phyloP scores from a whole-genome alignment of 1,139 yeast species.

The Blastobotrys arbuscula region DNA sequence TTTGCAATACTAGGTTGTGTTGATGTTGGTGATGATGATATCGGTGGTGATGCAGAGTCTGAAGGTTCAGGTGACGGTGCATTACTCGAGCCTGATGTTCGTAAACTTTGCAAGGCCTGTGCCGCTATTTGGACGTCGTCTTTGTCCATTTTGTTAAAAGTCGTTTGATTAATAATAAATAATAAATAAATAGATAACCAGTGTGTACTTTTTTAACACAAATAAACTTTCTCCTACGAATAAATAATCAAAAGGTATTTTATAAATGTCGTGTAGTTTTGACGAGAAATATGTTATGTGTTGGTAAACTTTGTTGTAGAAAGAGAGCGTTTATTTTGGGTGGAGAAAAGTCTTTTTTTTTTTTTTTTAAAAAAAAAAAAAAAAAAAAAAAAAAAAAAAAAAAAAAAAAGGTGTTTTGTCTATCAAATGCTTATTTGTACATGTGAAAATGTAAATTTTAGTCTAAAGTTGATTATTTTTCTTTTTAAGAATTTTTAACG shows the following conservation, averaged over 20 bases:
- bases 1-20: background rate
- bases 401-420: background rate
- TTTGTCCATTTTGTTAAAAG: background rate
- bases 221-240: too few species aligned
- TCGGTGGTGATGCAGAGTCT: background rate
- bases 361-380: background rate
- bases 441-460: background rate
- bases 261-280: too few species aligned
- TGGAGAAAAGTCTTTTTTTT: too few species aligned
- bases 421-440: background rate
- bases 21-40: background rate
- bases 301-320: too few species aligned
- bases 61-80: constrained; percentile 12
- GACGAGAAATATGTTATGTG: too few species aligned
- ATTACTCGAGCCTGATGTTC: constrained; percentile 11
- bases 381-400: background rate
- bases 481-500: background rate
- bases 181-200: background rate
- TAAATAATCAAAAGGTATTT: too few species aligned
- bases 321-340: too few species aligned
- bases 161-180: background rate
- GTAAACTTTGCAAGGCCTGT: constrained; percentile 13
- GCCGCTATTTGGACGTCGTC: constrained; percentile 17
- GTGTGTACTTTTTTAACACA: background rate
- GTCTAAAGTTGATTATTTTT: background rate